These are phyloP conservation scores for Backusella tarrabulga DNA, from an alignment of 192 early-diverging fungal genomes.

Conservation along the genomic window DNA sequence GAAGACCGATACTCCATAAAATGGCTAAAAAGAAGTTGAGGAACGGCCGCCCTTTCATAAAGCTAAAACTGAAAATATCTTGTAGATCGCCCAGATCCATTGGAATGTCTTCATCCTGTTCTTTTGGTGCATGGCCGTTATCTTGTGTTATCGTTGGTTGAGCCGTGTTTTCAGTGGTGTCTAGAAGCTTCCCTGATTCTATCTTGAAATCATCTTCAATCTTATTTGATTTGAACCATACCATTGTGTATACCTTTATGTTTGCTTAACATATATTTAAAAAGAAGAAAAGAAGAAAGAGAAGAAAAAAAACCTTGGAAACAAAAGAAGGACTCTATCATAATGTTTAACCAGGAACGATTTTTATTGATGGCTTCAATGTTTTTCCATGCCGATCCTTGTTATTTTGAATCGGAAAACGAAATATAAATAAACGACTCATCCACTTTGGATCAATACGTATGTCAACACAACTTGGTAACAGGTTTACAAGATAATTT, in stretches of 20 bases:
- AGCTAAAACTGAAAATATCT: constrained; percentile 31
- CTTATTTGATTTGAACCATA: not conserved
- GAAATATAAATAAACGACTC: not conserved
- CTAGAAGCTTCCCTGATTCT: not conserved
- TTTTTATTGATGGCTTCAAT: not conserved
- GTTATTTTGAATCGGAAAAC: not conserved
- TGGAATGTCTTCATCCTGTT: constrained; percentile 27
- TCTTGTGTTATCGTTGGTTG: not conserved
- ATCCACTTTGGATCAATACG: too few species aligned
- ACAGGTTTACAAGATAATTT: too few species aligned
- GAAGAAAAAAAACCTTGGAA: not conserved
- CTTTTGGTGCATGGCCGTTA: not conserved
- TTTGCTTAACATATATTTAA: not conserved
- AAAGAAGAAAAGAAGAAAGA: not conserved
- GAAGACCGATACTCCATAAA: constrained; percentile 32
- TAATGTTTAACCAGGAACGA: not conserved
- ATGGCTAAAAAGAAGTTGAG: constrained; percentile 31
- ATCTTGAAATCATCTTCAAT: not conserved
- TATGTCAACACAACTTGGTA: too few species aligned
- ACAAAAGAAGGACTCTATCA: not conserved
- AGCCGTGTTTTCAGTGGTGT: not conserved
- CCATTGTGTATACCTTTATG: not conserved
- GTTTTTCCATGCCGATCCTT: not conserved
- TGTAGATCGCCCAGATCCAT: constrained; percentile 23
- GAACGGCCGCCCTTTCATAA: constrained; percentile 25